A percentile compares a stretch with the other conserved stretches of the same genome.
These are phyloP conservation scores for Cylindrotheca closterium DNA, from an alignment of 108 stramenopile genomes.

Conservation along the genomic window DNA sequence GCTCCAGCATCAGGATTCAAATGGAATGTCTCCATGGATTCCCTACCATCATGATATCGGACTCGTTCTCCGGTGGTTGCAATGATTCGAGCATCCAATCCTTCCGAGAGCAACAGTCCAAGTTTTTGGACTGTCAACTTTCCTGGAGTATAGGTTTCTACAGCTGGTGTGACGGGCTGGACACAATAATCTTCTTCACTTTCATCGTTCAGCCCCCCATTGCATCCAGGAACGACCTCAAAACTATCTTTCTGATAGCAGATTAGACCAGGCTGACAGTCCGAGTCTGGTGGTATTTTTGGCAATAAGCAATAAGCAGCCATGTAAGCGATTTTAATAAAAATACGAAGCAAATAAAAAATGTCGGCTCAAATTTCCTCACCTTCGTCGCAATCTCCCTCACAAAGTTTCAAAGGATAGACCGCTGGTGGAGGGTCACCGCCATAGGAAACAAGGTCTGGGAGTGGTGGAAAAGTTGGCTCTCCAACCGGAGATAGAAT, in stretches of 20 bases:
- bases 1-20: constrained; percentile 47
- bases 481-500: no score
- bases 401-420: constrained; percentile 39
- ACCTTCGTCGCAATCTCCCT: constrained; percentile 51
- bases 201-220: background rate
- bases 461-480: no score
- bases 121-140: constrained; percentile 29
- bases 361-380: no score
- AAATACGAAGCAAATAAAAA: no score
- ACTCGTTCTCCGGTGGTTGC: constrained; percentile 29
- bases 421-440: background rate
- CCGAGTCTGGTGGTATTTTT: no score
- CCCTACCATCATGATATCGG: constrained; percentile 14
- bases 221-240: constrained; percentile 5
- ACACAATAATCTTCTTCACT: background rate
- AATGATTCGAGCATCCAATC: constrained; percentile 28
- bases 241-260: background rate
- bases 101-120: constrained; percentile 29
- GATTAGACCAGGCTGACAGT: background rate
- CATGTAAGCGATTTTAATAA: no score
- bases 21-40: constrained; percentile 33
- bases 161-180: background rate
- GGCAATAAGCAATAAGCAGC: no score
- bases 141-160: constrained; percentile 36
- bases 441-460: constrained; percentile 9